These are phyloP conservation scores for Colletotrichum lini DNA, from an alignment of 2,329 filamentous ascomycete genomes.

Conservation along the genomic window DNA sequence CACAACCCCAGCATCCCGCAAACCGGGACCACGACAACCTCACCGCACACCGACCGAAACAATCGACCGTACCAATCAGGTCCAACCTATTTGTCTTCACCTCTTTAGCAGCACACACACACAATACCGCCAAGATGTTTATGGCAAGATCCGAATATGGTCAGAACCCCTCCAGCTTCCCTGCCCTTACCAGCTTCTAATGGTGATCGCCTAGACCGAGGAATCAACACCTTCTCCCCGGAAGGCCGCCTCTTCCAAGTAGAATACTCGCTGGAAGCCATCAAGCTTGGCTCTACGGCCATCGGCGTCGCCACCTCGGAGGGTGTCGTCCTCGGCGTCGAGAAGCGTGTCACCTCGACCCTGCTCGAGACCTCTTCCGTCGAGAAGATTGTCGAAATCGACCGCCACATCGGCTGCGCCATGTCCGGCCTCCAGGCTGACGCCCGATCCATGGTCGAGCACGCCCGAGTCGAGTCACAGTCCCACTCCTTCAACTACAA, in stretches of 20 bases:
- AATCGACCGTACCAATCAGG: conserved; percentile 16
- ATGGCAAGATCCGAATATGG: conserved; percentile 99
- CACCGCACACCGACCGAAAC: conserved; percentile 7
- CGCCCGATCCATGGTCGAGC: conserved; percentile 97
- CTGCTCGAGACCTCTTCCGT: conserved; percentile 98
- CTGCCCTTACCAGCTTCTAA: conserved; percentile 44
- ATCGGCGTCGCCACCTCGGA: conserved; percentile 97
- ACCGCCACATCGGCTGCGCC: conserved; percentile 98
- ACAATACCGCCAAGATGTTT: conserved; percentile 84
- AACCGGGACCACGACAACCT: conserved; percentile 26
- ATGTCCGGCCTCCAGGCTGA: conserved; percentile 99
- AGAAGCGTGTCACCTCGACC: conserved; percentile 98
- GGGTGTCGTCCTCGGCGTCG: conserved; percentile 95
- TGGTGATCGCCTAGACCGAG: conserved; percentile 36
- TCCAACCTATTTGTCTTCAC: background rate
- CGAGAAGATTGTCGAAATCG: conserved; percentile 99
- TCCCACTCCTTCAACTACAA: conserved; percentile 98
- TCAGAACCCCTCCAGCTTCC: conserved; percentile 63
- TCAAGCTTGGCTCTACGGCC: conserved; percentile 98
- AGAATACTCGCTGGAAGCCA: conserved; percentile 99
- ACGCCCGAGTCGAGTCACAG: conserved; percentile 97
- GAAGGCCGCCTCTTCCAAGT: conserved; percentile 99
- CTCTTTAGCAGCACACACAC: conserved; percentile 33
- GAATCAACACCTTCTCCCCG: conserved; percentile 89
- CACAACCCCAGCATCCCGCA: conserved; percentile 23